phyloP scores from a whole-genome alignment of 306 rosid species.

The Quercus parvula region DNA sequence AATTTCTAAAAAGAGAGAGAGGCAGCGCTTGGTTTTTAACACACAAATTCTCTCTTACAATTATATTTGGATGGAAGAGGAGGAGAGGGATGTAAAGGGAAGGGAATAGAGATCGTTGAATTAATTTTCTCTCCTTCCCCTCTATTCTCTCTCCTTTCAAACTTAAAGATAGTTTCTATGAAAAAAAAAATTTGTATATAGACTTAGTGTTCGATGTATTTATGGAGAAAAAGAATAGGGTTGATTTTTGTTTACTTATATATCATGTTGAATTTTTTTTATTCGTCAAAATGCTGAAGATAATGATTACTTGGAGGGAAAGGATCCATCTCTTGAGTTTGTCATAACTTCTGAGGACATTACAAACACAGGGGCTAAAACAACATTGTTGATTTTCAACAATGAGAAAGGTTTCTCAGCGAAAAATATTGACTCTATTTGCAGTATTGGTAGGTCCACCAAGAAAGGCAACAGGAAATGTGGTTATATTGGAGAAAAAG shows the following conservation, averaged over 20 bases:
- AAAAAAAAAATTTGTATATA: too few relatives aligned
- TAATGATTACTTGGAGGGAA: constrained; percentile 47
- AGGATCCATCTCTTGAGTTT: constrained; percentile 55
- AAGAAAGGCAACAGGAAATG: constrained; percentile 22
- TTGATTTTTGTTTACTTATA: not conserved
- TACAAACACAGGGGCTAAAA: constrained; percentile 56
- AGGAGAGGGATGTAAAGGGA: too few relatives aligned
- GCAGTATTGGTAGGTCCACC: constrained; percentile 18
- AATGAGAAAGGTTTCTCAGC: constrained; percentile 69
- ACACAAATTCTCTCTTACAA: too few relatives aligned
- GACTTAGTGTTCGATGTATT: too few relatives aligned
- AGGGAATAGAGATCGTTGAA: too few relatives aligned
- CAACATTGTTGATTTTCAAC: constrained; percentile 66
- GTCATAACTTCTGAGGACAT: constrained; percentile 60
- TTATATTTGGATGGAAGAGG: too few relatives aligned
- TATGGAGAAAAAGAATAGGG: too few relatives aligned
- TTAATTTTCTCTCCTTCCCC: too few relatives aligned
- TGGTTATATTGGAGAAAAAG: constrained; percentile 30
- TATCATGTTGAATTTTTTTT: not conserved
- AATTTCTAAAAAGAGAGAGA: too few relatives aligned
- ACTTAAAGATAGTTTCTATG: too few relatives aligned
- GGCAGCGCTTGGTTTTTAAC: too few relatives aligned
- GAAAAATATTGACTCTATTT: constrained; percentile 23
- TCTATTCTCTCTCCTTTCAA: too few relatives aligned
- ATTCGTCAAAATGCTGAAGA: constrained; percentile 73